These are phyloP conservation scores for Agapanthus africanus DNA, from an alignment of 106 monocot genomes.

Conservation along the genomic window DNA sequence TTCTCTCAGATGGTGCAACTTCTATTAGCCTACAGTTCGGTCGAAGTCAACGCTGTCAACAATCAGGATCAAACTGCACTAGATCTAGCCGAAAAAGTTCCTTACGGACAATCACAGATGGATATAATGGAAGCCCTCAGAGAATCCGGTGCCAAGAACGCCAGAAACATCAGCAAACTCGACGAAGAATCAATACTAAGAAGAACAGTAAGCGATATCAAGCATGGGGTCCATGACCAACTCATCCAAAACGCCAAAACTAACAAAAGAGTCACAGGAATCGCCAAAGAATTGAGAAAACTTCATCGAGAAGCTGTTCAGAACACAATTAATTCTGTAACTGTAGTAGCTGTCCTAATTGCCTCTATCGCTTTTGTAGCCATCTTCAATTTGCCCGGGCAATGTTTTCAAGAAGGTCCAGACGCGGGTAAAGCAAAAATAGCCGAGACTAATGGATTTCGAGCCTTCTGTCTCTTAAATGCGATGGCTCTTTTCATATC, in stretches of 20 bases:
- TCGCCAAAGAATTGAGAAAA: constrained; percentile 77
- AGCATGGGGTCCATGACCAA: constrained; percentile 78
- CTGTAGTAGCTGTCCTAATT: constrained; percentile 81
- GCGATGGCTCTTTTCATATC: constrained; percentile 86
- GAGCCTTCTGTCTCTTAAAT: constrained; percentile 72
- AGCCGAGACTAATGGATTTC: constrained; percentile 41
- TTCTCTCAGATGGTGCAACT: constrained; percentile 65
- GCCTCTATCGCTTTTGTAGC: constrained; percentile 91
- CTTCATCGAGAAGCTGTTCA: constrained; percentile 93
- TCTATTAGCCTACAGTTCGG: constrained; percentile 48
- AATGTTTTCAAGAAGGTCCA: constrained; percentile 31
- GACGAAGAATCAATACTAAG: constrained; percentile 72
- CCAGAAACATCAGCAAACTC: constrained; percentile 42
- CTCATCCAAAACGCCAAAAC: constrained; percentile 82
- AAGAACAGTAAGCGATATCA: constrained; percentile 83
- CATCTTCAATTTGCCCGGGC: constrained; percentile 79
- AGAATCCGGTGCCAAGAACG: constrained; percentile 69
- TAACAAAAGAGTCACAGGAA: constrained; percentile 64
- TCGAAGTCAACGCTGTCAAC: constrained; percentile 80
- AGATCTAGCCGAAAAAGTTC: constrained; percentile 72
- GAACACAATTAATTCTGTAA: constrained; percentile 96
- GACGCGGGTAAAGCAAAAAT: constrained; percentile 56
- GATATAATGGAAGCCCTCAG: constrained; percentile 51
- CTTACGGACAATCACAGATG: constrained; percentile 56
- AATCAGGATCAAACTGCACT: constrained; percentile 81